A percentile compares a stretch with the other conserved stretches of the same genome.
Conservation (phyloP, 768 basidiomycete species). For the Serendipita sp. region DNA sequence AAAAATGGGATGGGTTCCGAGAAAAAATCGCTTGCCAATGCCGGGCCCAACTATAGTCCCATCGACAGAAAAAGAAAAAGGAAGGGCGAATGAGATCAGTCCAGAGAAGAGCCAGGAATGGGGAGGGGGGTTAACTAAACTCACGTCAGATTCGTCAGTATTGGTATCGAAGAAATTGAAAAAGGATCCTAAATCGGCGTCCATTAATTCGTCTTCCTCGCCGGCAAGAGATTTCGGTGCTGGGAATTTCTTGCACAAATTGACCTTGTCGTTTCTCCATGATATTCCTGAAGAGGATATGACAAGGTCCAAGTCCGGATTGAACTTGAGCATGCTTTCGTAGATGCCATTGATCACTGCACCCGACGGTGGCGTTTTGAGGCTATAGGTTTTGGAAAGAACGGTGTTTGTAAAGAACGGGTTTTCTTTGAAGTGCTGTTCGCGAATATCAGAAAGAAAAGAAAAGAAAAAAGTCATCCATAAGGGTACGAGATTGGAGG, state of each 20-base stretch:
- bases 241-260: conserved; percentile 66
- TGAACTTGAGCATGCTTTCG: conserved; percentile 61
- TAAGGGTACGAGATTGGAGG: neutral
- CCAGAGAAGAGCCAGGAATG: too few relatives aligned
- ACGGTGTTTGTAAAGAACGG: conserved; percentile 64
- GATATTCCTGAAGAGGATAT: conserved; percentile 49
- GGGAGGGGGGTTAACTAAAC: conserved; percentile 14
- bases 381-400: conserved; percentile 72
- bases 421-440: conserved; percentile 71
- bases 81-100: too few relatives aligned
- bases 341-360: conserved; percentile 64
- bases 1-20: conserved; percentile 70
- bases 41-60: conserved; percentile 44
- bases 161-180: conserved; percentile 73
- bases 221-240: conserved; percentile 34
- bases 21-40: conserved; percentile 65
- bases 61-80: neutral
- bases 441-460: neutral
- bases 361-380: conserved; percentile 36
- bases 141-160: conserved; percentile 52
- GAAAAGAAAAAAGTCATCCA: neutral
- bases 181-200: conserved; percentile 62
- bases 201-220: conserved; percentile 40
- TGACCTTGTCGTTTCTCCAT: conserved; percentile 67
- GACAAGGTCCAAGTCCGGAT: conserved; percentile 55